Base-by-base conservation (phyloP, 2,329 filamentous ascomycete species). In the Zymoseptoria tritici region DNA sequence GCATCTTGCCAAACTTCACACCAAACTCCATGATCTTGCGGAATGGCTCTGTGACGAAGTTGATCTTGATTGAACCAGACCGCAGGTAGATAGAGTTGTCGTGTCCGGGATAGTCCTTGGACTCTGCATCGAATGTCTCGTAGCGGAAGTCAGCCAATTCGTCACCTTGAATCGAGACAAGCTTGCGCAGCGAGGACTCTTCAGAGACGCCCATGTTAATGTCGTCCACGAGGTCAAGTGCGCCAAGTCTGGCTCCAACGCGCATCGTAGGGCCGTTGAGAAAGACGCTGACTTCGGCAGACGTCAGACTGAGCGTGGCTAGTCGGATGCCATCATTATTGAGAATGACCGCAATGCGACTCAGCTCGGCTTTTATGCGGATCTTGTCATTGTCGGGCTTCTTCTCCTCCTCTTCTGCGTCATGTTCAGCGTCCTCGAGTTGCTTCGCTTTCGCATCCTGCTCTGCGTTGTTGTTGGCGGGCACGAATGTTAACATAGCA, bases 1-100 rank as follows among this genome's bases (percentile, higher is more conserved):
- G 94, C 94, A 99, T 99, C 76, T 96, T 96, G 62, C 95, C 94
- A 73, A 99, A 99, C 70, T 99, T 99, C 73, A 99, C 91, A 51
- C 96, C 80, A 74, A 99, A 99, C 66, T 95, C 90, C 75, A 99
- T 90, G 64, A 99, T 97, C 76, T 97, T 97, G 56, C 94, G 86
- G 79, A 97, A 97, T 0, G 94, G 94, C 73, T 99, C 95, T 62
- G 97, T 93, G 3, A 97, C 78, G 73, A 99, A 99, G 73, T 97
- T 97, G 72, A 99, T 81, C 76, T 96, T 97, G 73, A 99, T 88
- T 0, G 94, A 99, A 1, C 94, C 94, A 19, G 94, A 93, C 42
- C 93, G 86, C 9, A 99, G 79, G 70, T 86, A 95, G 29, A 99
- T 86, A 1, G 92, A 93, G 13, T 90, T 94, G 71, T 97, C 93